Evolutionary conservation across 2,329 filamentous ascomycete species (phyloP), one percentile per base, ranked within the genome.

Genomic region (Epichloe coenophiala): DNA sequence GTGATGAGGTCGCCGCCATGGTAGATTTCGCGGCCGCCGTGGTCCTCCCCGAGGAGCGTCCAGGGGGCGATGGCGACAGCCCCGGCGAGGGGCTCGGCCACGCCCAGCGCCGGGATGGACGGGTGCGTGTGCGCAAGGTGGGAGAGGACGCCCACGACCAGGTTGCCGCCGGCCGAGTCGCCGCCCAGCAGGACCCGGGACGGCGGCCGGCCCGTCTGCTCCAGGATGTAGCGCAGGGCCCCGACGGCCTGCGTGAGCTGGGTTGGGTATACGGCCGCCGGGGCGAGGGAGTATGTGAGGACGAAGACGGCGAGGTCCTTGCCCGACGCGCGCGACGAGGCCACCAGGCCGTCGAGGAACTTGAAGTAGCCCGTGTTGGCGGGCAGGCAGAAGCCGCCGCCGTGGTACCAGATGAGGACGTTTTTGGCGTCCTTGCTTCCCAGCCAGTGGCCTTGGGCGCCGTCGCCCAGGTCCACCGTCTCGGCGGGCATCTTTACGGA

Each of bases 321-420:
- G 50, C 49, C 51, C 1, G 53, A 35, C 11, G 38, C 41, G n/a
- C 43, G 47, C 3, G 55, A 51, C 13, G 53, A 57, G 0, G 48
- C 38, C 27, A 58, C 37, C 12, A 59, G 46, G 7, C 52, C 42
- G 21, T 51, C 49, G 21, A 55, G 54, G 45, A 57, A 55, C 11
- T 48, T 44, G 48, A 59, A 58, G 40, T 58, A 55, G 39, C 51
- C 56, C 17, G 33, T 37, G 42, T 56, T 58, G 31, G 57, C 56
- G 13, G 56, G 55, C 7, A 59, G 51, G 23, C 56, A 57, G 27
- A 55, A 59, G 19, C 57, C 57, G 41, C 57, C 57, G 36, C 57
- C 57, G 17, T 59, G 57, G 45, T 54, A 59, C 57, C 57, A 59
- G 27, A 59, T 54, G 13, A 59, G 42, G 3, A 59, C 57, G 4